Percentiles rank a stretch among this genome's conserved stretches.
Conservation (phyloP, 163 green algal species). For the Chloromonas sp. region DNA sequence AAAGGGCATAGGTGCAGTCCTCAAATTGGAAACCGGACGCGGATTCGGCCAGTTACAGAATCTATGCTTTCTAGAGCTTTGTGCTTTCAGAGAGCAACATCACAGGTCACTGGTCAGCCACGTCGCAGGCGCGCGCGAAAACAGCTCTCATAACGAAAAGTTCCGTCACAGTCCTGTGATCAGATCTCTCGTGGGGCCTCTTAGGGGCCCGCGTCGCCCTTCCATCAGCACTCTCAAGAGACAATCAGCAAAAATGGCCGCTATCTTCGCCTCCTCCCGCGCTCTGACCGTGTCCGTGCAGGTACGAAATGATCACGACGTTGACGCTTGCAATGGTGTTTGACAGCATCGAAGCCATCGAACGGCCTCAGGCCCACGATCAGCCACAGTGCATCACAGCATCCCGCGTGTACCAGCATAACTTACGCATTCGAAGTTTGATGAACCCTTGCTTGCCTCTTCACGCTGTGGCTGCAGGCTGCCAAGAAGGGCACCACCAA, state of each 20-base stretch:
- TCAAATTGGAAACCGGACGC: no score
- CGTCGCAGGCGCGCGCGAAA: no score
- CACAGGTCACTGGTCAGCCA: no score
- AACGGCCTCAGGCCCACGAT: background rate
- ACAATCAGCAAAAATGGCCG: background rate
- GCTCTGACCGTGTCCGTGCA: background rate
- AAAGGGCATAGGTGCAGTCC: no score
- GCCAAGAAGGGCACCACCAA: constrained; percentile 19
- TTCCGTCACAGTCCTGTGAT: no score
- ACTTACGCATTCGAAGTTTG: background rate
- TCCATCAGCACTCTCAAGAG: background rate
- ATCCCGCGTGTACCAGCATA: background rate
- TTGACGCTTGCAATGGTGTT: no score
- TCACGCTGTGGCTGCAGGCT: background rate
- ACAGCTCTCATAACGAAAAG: no score
- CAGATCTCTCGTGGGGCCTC: no score
- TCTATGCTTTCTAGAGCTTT: no score
- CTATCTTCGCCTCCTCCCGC: background rate
- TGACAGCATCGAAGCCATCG: background rate
- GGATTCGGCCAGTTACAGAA: no score
- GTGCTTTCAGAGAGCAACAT: no score
- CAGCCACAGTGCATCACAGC: background rate
- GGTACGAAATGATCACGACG: background rate
- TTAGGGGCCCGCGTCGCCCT: background rate
- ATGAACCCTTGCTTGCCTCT: background rate